Conservation (phyloP, 495 filamentous ascomycete genomes). For the Astrothelium subdiscretum region DNA sequence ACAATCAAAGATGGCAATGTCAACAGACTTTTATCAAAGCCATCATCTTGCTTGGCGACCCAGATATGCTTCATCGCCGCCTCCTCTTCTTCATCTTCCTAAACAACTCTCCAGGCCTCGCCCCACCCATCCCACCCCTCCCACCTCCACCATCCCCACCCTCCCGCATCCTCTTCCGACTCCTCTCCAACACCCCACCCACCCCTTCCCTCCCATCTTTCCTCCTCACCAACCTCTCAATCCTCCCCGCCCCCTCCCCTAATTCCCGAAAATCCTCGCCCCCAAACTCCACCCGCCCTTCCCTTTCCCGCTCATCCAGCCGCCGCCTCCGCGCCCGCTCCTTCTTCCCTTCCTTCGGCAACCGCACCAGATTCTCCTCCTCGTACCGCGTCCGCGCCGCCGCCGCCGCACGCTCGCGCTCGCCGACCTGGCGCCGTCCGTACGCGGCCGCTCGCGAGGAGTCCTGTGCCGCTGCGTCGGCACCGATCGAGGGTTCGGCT, state of each 20-base stretch:
- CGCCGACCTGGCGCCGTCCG: background rate
- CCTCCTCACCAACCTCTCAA: constrained; percentile 32
- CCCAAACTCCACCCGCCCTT: constrained; percentile 49
- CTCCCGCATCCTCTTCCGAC: constrained; percentile 12
- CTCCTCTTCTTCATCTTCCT: constrained; percentile 17
- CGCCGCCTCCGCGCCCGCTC: constrained; percentile 65
- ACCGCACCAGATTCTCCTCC: constrained; percentile 58
- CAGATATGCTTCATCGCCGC: constrained; percentile 2
- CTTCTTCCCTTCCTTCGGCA: constrained; percentile 78
- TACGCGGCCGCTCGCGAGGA: constrained; percentile 30
- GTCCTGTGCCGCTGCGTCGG: constrained; percentile 33
- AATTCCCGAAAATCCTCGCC: constrained; percentile 60
- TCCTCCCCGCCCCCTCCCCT: constrained; percentile 60
- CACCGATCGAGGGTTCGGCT: constrained; percentile 58
- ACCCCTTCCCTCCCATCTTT: background rate
- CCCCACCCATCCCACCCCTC: constrained; percentile 9
- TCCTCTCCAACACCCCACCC: constrained; percentile 16
- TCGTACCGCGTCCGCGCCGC: constrained; percentile 53
- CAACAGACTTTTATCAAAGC: constrained; percentile 5
- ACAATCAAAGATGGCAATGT: background rate
- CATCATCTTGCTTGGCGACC: background rate
- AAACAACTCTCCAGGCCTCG: constrained; percentile 14
- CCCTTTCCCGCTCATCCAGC: constrained; percentile 15
- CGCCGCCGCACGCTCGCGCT: background rate
- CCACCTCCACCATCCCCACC: constrained; percentile 11